phyloP scores from a whole-genome alignment of 768 basidiomycete genomes.

The Naganishia kalamii region DNA sequence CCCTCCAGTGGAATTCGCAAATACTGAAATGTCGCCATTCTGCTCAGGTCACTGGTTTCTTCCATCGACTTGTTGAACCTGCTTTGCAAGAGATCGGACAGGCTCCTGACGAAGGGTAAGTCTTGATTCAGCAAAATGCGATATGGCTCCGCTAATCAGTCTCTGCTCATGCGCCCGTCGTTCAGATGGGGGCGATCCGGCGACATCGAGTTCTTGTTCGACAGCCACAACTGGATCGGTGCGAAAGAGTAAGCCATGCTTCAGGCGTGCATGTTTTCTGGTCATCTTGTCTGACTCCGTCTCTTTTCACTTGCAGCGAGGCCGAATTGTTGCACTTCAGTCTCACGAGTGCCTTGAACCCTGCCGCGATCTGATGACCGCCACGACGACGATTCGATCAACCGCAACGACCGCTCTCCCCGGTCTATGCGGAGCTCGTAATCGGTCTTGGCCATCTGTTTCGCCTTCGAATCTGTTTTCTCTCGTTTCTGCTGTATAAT shows the following conservation, averaged over 20 bases:
- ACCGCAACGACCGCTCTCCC: too few species aligned
- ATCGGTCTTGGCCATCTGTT: too few species aligned
- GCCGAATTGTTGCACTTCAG: constrained; percentile 38
- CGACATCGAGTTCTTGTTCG: constrained; percentile 40
- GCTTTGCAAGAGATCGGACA: neutral
- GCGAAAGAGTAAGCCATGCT: constrained; percentile 38
- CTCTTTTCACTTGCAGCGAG: constrained; percentile 27
- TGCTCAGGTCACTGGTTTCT: constrained; percentile 7
- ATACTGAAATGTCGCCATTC: neutral
- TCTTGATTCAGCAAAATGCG: neutral
- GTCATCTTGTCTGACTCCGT: neutral
- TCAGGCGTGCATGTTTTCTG: neutral
- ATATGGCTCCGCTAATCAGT: too few species aligned
- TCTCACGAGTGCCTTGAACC: constrained; percentile 31
- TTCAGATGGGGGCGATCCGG: constrained; percentile 28
- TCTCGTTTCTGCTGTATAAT: too few species aligned
- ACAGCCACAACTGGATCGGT: constrained; percentile 43
- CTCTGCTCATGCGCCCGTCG: neutral
- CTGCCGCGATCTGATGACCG: constrained; percentile 9
- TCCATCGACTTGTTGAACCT: constrained; percentile 10
- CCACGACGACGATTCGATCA: too few species aligned
- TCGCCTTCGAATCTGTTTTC: too few species aligned
- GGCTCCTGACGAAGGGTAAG: constrained; percentile 12
- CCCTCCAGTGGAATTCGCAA: neutral
- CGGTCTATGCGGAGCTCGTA: too few species aligned